Conservation (phyloP, 148 eudicot genomes). For the Silene uniflora region DNA sequence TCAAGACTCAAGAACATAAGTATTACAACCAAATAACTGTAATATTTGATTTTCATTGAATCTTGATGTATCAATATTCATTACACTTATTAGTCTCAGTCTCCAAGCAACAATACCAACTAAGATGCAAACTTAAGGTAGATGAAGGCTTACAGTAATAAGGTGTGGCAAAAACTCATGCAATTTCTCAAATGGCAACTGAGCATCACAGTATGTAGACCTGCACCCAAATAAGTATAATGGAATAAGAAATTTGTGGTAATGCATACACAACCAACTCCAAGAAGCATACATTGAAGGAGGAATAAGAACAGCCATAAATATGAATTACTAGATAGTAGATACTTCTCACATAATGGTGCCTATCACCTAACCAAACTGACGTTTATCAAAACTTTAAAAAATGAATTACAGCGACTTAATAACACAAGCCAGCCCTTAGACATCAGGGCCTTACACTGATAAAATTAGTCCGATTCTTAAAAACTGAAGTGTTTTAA, state of each 20-base stretch:
- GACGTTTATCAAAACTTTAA: not conserved
- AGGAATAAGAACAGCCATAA: not conserved
- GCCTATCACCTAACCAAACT: not conserved
- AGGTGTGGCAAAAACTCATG: slow-evolving; percentile 78
- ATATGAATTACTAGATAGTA: not conserved
- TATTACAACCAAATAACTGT: too few relatives aligned
- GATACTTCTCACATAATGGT: not conserved
- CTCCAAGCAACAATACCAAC: slow-evolving; percentile 13
- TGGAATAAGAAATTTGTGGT: not conserved
- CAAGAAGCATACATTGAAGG: not conserved
- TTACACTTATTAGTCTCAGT: too few relatives aligned
- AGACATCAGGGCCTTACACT: not conserved
- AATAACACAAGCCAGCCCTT: not conserved
- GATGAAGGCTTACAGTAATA: slow-evolving; percentile 59
- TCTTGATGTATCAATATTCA: too few relatives aligned
- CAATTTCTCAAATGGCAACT: slow-evolving; percentile 83
- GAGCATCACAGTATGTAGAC: slow-evolving; percentile 95
- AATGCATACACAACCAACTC: not conserved
- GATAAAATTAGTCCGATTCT: not conserved
- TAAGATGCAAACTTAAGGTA: not conserved
- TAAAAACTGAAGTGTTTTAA: too few relatives aligned
- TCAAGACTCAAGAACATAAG: too few relatives aligned
- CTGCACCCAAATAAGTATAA: slow-evolving; percentile 34
- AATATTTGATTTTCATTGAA: too few relatives aligned
- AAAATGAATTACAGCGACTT: not conserved